Percentiles rank a stretch among this genome's conserved stretches.
Evolutionary conservation across 345 rosid species (phyloP).

Genomic region (Sisymbrium altissimum): DNA sequence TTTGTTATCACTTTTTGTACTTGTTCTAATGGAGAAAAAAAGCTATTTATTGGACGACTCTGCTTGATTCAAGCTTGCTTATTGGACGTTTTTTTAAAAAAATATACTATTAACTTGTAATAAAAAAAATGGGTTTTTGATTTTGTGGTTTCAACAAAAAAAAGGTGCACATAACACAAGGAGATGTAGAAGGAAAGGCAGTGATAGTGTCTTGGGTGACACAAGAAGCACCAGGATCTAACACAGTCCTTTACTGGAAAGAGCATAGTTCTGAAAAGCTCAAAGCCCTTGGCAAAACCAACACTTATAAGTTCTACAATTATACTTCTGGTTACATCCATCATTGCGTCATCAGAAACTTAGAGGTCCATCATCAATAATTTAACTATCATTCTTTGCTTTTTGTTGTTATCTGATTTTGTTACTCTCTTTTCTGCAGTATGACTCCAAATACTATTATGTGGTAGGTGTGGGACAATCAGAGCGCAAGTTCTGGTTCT

Average conservation of each 20-base stretch:
- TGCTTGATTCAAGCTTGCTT: neutral
- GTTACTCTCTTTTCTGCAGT: conserved; percentile 31
- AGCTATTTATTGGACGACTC: no score
- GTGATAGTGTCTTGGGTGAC: conserved; percentile 96
- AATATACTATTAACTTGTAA: neutral
- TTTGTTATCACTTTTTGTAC: neutral
- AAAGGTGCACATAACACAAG: conserved; percentile 88
- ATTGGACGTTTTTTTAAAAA: conserved; percentile 3
- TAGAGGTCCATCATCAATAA: conserved; percentile 44
- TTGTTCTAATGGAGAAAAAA: neutral
- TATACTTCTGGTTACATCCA: conserved; percentile 87
- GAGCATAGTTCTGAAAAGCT: conserved; percentile 40
- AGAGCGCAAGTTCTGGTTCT: conserved; percentile 55
- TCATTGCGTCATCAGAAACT: conserved; percentile 62
- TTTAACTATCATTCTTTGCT: neutral
- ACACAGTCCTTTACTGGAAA: conserved; percentile 64
- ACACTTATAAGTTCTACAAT: conserved; percentile 51
- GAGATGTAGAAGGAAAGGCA: conserved; percentile 74
- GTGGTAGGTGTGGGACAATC: conserved; percentile 52
- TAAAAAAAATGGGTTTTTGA: neutral
- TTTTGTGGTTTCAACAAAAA: neutral
- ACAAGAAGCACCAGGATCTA: conserved; percentile 58
- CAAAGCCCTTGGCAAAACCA: conserved; percentile 46
- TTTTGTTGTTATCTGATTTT: conserved; percentile 7
- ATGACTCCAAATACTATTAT: conserved; percentile 58